Evolutionary conservation across 1,284 basidiomycete genomes (phyloP), one percentile per base, ranked within the genome.

Genomic region (Puccinia polysora): DNA sequence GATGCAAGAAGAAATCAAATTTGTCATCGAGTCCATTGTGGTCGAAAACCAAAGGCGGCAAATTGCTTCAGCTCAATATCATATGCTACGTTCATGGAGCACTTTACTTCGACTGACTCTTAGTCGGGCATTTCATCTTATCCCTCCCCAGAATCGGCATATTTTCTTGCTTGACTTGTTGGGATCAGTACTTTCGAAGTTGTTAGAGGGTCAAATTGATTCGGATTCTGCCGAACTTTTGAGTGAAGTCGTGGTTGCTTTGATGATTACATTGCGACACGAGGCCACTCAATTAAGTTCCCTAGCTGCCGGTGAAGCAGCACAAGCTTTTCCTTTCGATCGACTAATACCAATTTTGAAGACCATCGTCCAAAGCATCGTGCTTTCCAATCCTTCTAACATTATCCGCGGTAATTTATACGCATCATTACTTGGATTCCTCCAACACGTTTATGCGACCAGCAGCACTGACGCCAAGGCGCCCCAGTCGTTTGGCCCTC

Each of bases 151-250:
- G 75, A 85, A 85, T 23, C 85, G 89, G 25, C 91, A 95, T 79
- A 87, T 85, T 71, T 88, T 94, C 81, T 82, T 95, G 2, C 91
- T 95, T 75, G 92, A 95, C 77, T 82, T 96, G 12, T 84, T 97
- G 8, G 87, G 89, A 74, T 86, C 89, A 23, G 83, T 85, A 23
- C 77, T 83, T 2, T 77, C 78, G 43, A 78, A 80, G 7, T 73
- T 81, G 43, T 75, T 74, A 83, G 85, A 34, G 75, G 83, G 71
- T 18, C 86, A 87, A 62, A 82, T 88, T 20, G 84, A 88, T 45
- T 86, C 89, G 60, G 83, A 86, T 1, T 89, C 91, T 0, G 85
- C 89, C 1, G 60, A 65, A 50, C 49, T 73, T 32, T 36, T 73
- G 15, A 65, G 70, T 47, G 70, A 73, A 38, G 58, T 73, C 14